Evolutionary conservation across 2,329 filamentous ascomycete species (phyloP).

Genomic region (Alternaria sp.): DNA sequence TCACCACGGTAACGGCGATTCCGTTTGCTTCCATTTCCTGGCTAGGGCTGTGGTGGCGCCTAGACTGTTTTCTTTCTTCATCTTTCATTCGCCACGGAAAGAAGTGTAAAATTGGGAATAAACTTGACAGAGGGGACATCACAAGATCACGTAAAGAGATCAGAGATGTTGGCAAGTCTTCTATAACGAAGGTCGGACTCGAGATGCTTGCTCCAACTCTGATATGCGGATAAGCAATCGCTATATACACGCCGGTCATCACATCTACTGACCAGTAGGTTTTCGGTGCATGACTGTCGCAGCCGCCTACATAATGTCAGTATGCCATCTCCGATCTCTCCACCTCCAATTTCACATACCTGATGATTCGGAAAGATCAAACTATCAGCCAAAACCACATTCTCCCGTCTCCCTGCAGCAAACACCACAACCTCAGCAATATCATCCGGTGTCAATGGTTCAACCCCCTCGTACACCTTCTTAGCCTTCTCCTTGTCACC

Average conservation of each 20-base stretch:
- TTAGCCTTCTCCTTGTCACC: constrained; percentile 90
- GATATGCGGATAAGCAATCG: constrained; percentile 6
- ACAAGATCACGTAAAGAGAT: not conserved
- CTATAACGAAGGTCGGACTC: constrained; percentile 4
- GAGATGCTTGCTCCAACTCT: not conserved
- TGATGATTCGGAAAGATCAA: constrained; percentile 90
- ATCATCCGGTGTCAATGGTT: constrained; percentile 87
- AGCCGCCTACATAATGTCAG: constrained; percentile 43
- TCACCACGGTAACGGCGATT: constrained; percentile 4
- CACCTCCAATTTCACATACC: constrained; percentile 60
- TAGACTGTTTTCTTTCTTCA: not conserved
- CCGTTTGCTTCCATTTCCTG: not conserved
- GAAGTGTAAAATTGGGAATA: not conserved
- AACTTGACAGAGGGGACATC: not conserved
- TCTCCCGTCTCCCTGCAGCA: constrained; percentile 81
- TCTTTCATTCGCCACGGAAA: not conserved
- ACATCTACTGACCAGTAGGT: constrained; percentile 26
- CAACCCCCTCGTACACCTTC: constrained; percentile 76
- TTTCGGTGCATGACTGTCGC: constrained; percentile 51
- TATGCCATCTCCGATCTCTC: not conserved
- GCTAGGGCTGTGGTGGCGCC: not conserved
- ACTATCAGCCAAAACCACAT: constrained; percentile 88
- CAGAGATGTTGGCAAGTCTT: not conserved
- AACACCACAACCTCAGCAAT: constrained; percentile 93
- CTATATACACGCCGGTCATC: constrained; percentile 5